A percentile compares a stretch with the other conserved stretches of the same genome.
These are phyloP conservation scores for Chlorencoelia australis DNA, from an alignment of 2,329 filamentous ascomycete genomes.

Conservation along the genomic window DNA sequence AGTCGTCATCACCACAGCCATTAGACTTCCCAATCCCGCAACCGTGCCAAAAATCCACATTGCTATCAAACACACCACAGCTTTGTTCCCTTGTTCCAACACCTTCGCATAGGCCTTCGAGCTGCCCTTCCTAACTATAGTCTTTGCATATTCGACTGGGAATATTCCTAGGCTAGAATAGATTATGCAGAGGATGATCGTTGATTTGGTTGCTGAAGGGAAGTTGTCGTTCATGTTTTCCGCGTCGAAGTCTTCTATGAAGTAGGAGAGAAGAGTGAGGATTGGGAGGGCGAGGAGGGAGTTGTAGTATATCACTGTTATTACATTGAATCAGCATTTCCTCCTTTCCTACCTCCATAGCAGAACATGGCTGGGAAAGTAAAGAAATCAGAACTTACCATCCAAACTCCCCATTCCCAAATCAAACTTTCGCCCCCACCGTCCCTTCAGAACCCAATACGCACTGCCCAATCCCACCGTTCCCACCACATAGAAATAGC, in stretches of 20 bases:
- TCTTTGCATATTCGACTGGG: too few relatives aligned
- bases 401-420: constrained; percentile 7
- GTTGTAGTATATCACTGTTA: constrained; percentile 4
- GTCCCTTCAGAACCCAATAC: constrained; percentile 6
- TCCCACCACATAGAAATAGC: constrained; percentile 4
- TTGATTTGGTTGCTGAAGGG: background rate
- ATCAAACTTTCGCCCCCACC: constrained; percentile 2
- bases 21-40: too few relatives aligned
- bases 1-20: too few relatives aligned
- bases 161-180: constrained; percentile 2
- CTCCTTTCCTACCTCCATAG: background rate
- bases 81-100: too few relatives aligned
- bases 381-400: background rate
- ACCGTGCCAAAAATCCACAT: too few relatives aligned
- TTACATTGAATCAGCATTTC: background rate
- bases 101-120: too few relatives aligned
- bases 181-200: constrained; percentile 2
- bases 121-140: too few relatives aligned
- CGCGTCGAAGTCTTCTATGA: constrained; percentile 5
- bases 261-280: background rate
- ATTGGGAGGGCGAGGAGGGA: constrained; percentile 2
- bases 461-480: constrained; percentile 3
- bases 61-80: too few relatives aligned
- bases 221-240: constrained; percentile 7
- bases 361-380: too few relatives aligned